Percentiles rank a stretch among this genome's conserved stretches.
These are phyloP conservation scores for Starmera pachycereana DNA, from an alignment of 805 yeast species.

Conservation along the genomic window DNA sequence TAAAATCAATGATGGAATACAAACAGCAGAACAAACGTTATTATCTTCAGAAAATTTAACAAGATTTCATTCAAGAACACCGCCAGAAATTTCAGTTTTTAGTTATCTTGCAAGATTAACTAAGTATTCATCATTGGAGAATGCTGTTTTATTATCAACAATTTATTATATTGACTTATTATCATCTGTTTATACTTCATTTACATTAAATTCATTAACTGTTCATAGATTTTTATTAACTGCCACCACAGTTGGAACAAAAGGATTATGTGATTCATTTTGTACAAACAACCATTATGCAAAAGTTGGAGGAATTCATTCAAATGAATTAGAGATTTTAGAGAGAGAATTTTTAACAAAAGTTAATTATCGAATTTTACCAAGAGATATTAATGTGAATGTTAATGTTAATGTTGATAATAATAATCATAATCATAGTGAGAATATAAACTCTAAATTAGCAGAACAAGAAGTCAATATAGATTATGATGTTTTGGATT, in stretches of 20 bases:
- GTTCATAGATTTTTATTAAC: constrained; percentile 88
- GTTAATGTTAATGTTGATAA: constrained; percentile 24
- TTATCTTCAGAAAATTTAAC: constrained; percentile 43
- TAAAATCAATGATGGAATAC: constrained; percentile 52
- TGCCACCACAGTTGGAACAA: constrained; percentile 84
- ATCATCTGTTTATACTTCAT: constrained; percentile 65
- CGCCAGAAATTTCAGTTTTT: constrained; percentile 76
- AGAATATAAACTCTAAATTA: constrained; percentile 12
- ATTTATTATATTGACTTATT: constrained; percentile 87
- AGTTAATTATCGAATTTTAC: constrained; percentile 71
- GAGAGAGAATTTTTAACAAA: constrained; percentile 80
- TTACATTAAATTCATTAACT: constrained; percentile 81
- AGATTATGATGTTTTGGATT: constrained; percentile 31
- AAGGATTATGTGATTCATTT: constrained; percentile 87
- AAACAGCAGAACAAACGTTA: constrained; percentile 18
- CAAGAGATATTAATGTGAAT: too few species aligned
- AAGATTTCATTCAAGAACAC: constrained; percentile 86
- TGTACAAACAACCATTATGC: constrained; percentile 93
- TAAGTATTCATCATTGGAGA: constrained; percentile 77
- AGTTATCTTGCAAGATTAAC: constrained; percentile 70
- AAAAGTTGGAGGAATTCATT: constrained; percentile 87
- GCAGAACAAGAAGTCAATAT: constrained; percentile 5
- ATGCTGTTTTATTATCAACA: constrained; percentile 68
- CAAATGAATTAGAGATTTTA: constrained; percentile 71
- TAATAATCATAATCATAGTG: not conserved